Evolutionary conservation across 2,329 filamentous ascomycete genomes (phyloP), one percentile per base, ranked within the genome.

Genomic region (Zymoseptoria pseudotritici): DNA sequence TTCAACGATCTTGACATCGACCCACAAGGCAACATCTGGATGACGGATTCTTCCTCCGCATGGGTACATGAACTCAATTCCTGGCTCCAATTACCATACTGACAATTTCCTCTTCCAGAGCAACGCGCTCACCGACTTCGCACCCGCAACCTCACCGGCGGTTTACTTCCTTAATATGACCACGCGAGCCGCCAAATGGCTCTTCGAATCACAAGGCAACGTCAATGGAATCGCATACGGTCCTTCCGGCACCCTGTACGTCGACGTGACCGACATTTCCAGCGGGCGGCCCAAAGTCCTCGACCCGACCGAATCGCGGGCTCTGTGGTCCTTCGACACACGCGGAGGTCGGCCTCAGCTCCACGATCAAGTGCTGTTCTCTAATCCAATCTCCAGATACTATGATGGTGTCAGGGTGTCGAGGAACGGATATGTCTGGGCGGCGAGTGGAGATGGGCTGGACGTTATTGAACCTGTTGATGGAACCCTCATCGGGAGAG

Each of bases 1-100:
- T 70, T 84, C 5, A 85, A 85, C 62, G 83, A 86, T 59, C 75
- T 82, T 0, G 75, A 76, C 1, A 70, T 83, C 61, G 82, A 8
- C 68, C 81, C 3, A 67, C 84, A 79, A 58, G 65, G 65, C 17
- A 58, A 61, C n/a, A 60, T 65, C 50, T 67, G 63, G 57, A 57
- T 66, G 55, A 67, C 64, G n/a, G 65, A 67, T 31, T 64, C 63
- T 4, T 53, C 55, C n/a, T 67, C 65, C 11, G 64, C 64, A 53
- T 65, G 58, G 49, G 57, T 59, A 52, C 26, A 29, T 29, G 31
- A 42, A 20, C 42, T 36, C 83, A 85, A 85, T 63, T 9, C 36
- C 36, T 42, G 4, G 17, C 36, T 5, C 4, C 36, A 13, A 11
- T 4, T 10, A 42, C 11, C 10, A 5, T 42, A 10, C 36, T 42